phyloP scores from a whole-genome alignment of 1,139 yeast species.

The Blastobotrys arbuscula region DNA sequence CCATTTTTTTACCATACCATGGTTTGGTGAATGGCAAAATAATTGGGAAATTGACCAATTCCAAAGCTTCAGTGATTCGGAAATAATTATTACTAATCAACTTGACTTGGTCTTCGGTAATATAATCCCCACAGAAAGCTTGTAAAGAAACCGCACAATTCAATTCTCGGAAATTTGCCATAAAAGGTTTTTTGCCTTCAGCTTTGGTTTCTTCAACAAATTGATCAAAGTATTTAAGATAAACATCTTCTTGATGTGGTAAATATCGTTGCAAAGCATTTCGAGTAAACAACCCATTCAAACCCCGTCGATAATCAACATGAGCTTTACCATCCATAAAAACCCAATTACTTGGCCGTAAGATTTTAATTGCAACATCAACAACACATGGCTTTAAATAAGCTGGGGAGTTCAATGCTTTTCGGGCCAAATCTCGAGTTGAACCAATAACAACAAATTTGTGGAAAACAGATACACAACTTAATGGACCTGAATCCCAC shows the following conservation, averaged over 20 bases:
- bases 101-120: conserved; percentile 83
- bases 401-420: conserved; percentile 75
- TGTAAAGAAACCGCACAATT: conserved; percentile 90
- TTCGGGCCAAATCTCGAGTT: conserved; percentile 83
- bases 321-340: conserved; percentile 94
- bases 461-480: conserved; percentile 96
- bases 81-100: conserved; percentile 87
- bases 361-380: conserved; percentile 87
- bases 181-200: conserved; percentile 64
- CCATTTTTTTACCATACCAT: conserved; percentile 93
- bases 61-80: conserved; percentile 89
- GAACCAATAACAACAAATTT: conserved; percentile 96
- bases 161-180: conserved; percentile 92
- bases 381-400: conserved; percentile 97
- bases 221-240: conserved; percentile 69
- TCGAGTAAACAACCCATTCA: conserved; percentile 83
- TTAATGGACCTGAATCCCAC: conserved; percentile 91
- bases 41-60: conserved; percentile 94
- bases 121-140: conserved; percentile 93
- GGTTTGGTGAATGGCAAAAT: conserved; percentile 93
- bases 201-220: conserved; percentile 52
- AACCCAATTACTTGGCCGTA: conserved; percentile 96
- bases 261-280: conserved; percentile 77
- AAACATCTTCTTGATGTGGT: conserved; percentile 76
- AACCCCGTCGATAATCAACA: conserved; percentile 82